phyloP scores from a whole-genome alignment of 2,329 filamentous ascomycete genomes.

The Lachnellula subtilissima region DNA sequence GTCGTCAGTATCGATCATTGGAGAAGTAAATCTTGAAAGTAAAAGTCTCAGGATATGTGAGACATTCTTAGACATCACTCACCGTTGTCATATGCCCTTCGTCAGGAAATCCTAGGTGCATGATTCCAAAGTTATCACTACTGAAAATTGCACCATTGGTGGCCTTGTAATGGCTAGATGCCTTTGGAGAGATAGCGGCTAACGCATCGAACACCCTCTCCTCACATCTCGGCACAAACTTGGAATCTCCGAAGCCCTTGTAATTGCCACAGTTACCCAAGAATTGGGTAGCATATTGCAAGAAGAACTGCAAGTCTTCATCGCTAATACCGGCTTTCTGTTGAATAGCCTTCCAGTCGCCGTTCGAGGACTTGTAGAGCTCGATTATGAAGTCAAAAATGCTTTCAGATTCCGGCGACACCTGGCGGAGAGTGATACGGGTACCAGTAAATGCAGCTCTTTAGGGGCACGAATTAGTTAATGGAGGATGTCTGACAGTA shows the following conservation, averaged over 20 bases:
- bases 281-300: constrained; percentile 75
- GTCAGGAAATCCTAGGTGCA: constrained; percentile 73
- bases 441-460: constrained; percentile 75
- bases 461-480: constrained; percentile 10
- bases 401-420: constrained; percentile 74
- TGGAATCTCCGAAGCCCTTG: constrained; percentile 81
- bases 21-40: background rate
- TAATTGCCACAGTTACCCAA: constrained; percentile 77
- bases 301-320: constrained; percentile 61
- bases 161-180: constrained; percentile 59
- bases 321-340: constrained; percentile 59
- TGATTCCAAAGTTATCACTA: constrained; percentile 54
- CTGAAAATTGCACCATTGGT: constrained; percentile 71
- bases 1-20: background rate
- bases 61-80: background rate
- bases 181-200: constrained; percentile 54
- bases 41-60: background rate
- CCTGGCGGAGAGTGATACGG: constrained; percentile 73
- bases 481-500: background rate
- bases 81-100: constrained; percentile 68
- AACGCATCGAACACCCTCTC: constrained; percentile 61
- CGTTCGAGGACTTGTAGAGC: constrained; percentile 60
- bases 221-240: constrained; percentile 71
- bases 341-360: constrained; percentile 67
- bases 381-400: constrained; percentile 79